These are phyloP conservation scores for Citrus maxima DNA, from an alignment of 345 rosid genomes.

Conservation along the genomic window DNA sequence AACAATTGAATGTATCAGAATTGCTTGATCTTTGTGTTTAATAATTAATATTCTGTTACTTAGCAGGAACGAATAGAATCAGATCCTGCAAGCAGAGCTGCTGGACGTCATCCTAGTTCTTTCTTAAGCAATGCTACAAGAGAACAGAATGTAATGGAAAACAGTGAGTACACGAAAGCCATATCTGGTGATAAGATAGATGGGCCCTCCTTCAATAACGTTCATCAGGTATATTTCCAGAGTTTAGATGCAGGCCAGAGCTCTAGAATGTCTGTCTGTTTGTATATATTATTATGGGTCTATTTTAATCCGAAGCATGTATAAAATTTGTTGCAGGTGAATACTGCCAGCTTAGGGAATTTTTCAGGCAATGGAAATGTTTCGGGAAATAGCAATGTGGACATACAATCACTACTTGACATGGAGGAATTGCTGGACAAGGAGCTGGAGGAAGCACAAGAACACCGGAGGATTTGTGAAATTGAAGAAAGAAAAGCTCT, in stretches of 20 bases:
- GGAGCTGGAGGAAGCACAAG: constrained; percentile 86
- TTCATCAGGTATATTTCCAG: constrained; percentile 41
- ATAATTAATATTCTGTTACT: constrained; percentile 7
- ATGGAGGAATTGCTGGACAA: constrained; percentile 85
- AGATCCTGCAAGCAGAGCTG: constrained; percentile 22
- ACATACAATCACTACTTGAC: constrained; percentile 48
- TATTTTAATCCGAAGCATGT: not conserved
- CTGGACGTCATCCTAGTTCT: constrained; percentile 23
- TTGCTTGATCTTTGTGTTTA: not conserved
- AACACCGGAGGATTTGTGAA: constrained; percentile 63
- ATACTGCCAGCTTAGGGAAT: constrained; percentile 37
- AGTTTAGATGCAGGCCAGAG: constrained; percentile 13
- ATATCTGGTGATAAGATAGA: constrained; percentile 33
- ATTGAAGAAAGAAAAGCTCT: constrained; percentile 95
- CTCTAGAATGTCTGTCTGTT: constrained; percentile 5
- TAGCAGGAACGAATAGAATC: constrained; percentile 23
- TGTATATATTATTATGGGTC: not conserved
- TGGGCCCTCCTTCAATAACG: constrained; percentile 23
- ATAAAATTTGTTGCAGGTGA: constrained; percentile 36
- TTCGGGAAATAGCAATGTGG: constrained; percentile 32
- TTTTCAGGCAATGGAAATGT: constrained; percentile 33
- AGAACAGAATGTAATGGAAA: constrained; percentile 32
- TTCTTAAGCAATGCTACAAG: constrained; percentile 25
- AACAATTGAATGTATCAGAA: not conserved
- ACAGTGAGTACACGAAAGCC: constrained; percentile 23